phyloP scores from a whole-genome alignment of 495 filamentous ascomycete genomes.

The Haplographium delicatum region DNA sequence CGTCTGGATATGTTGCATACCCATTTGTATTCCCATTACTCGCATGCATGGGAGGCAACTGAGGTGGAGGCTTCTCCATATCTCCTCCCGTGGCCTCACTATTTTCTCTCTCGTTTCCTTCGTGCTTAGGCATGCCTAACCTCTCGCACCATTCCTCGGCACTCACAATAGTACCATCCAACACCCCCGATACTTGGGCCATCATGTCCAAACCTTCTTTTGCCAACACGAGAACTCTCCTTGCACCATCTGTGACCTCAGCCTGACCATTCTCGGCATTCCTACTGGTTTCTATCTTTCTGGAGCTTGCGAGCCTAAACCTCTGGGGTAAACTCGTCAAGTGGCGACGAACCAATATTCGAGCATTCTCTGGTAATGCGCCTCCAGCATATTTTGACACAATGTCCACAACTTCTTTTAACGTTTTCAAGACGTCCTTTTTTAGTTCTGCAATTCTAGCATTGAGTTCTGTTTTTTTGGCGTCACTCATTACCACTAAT shows the following conservation, averaged over 20 bases:
- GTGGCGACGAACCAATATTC: conserved; percentile 69
- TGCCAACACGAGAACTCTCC: conserved; percentile 72
- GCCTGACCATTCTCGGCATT: conserved; percentile 35
- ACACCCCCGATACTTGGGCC: conserved; percentile 70
- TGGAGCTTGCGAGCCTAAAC: conserved; percentile 52
- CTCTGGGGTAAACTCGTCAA: conserved; percentile 72
- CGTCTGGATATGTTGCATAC: not conserved
- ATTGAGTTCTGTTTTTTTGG: conserved; percentile 38
- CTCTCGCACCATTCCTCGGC: conserved; percentile 84
- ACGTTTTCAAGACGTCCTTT: conserved; percentile 66
- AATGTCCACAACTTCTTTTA: conserved; percentile 69
- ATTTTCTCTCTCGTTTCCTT: too few relatives aligned
- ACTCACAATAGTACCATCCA: conserved; percentile 77
- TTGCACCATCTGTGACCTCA: conserved; percentile 46
- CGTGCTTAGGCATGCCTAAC: conserved; percentile 57
- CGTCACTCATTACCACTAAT: conserved; percentile 25
- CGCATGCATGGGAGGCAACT: not conserved
- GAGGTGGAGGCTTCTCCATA: conserved; percentile 14
- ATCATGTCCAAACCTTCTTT: conserved; percentile 89
- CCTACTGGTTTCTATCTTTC: conserved; percentile 1
- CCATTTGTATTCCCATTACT: not conserved
- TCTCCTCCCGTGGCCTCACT: not conserved
- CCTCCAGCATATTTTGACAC: conserved; percentile 81
- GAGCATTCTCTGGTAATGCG: conserved; percentile 78
- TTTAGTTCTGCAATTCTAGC: conserved; percentile 63